These are phyloP conservation scores for Alnus glutinosa DNA, from an alignment of 306 rosid species.

Conservation along the genomic window DNA sequence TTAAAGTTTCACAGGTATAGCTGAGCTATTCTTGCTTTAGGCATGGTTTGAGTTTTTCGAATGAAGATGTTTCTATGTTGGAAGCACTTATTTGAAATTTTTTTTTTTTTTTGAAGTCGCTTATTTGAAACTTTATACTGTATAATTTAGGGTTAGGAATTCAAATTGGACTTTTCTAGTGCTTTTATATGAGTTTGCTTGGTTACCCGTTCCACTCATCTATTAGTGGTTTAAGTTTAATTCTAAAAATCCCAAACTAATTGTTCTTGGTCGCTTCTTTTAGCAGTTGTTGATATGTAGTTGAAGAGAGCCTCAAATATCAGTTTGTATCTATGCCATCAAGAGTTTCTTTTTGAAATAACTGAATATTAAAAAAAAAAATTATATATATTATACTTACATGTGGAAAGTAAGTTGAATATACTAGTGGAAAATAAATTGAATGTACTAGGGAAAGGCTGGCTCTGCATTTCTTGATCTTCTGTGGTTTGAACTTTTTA, in stretches of 20 bases:
- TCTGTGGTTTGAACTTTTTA: background rate
- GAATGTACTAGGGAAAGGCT: background rate
- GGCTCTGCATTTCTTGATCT: background rate
- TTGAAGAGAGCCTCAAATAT: background rate
- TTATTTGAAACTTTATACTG: background rate
- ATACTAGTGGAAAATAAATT: background rate
- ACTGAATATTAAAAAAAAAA: background rate
- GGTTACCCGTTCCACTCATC: background rate
- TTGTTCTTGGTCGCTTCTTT: background rate
- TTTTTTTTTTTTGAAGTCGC: background rate
- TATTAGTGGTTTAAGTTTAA: background rate
- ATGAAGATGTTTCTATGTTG: background rate
- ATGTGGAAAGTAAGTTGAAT: background rate
- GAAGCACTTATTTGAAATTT: background rate
- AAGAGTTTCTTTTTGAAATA: background rate
- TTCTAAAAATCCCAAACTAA: background rate
- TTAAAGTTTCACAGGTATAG: constrained; percentile 73
- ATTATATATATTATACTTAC: background rate
- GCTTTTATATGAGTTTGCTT: background rate
- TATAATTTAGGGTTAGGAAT: background rate
- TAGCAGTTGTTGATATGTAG: background rate
- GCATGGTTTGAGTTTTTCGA: background rate
- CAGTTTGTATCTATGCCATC: background rate
- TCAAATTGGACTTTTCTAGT: background rate
- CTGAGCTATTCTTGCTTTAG: constrained; percentile 30